A percentile compares a stretch with the other conserved stretches of the same genome.
These are phyloP conservation scores for Penicillium canariense DNA, from an alignment of 495 filamentous ascomycete species.

Conservation along the genomic window DNA sequence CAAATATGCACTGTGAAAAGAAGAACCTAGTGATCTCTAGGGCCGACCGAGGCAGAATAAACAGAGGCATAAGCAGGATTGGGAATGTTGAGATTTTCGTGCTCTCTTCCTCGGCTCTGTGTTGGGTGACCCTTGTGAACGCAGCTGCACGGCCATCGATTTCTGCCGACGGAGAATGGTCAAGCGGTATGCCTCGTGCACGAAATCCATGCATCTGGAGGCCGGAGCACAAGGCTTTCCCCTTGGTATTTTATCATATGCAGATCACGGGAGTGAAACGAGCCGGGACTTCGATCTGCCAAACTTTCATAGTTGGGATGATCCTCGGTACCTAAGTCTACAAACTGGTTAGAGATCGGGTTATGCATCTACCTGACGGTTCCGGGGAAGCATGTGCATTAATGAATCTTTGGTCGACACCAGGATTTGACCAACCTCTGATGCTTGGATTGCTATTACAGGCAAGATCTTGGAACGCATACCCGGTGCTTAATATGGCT, in stretches of 20 bases:
- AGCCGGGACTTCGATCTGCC: background rate
- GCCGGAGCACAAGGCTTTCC: no score
- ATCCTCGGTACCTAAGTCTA: background rate
- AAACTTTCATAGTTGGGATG: background rate
- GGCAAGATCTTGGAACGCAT: no score
- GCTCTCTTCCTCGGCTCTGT: slow-evolving; percentile 24
- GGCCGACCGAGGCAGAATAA: slow-evolving; percentile 2
- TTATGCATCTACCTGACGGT: background rate
- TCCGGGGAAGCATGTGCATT: background rate
- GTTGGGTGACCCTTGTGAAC: slow-evolving; percentile 20
- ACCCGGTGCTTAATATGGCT: no score
- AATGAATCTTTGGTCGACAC: background rate
- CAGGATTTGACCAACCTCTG: background rate
- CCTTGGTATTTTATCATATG: background rate
- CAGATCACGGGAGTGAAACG: background rate
- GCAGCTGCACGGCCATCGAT: slow-evolving; percentile 2
- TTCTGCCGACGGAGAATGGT: background rate
- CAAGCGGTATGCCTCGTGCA: background rate
- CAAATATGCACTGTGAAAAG: background rate
- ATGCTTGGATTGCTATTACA: no score
- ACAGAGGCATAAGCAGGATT: background rate
- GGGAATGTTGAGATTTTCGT: background rate
- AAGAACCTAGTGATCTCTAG: background rate
- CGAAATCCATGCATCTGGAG: background rate
- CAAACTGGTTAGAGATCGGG: background rate